Evolutionary conservation across 495 filamentous ascomycete genomes (phyloP).

Genomic region (Staphylotrichum tortipilum): DNA sequence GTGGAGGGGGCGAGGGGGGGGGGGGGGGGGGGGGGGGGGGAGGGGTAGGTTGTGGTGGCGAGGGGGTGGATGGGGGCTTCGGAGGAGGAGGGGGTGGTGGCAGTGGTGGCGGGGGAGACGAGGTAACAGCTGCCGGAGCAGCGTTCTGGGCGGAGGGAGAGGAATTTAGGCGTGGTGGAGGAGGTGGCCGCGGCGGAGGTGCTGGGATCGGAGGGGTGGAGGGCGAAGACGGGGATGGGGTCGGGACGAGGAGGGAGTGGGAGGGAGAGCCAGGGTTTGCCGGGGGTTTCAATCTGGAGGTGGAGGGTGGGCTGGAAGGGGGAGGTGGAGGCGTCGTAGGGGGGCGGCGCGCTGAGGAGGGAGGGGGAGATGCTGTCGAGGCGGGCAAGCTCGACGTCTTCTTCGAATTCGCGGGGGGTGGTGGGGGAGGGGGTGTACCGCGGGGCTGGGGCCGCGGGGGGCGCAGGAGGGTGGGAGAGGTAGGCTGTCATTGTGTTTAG

Average conservation of each 20-base stretch:
- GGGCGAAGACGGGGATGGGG: conserved; percentile 37
- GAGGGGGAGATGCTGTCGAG: conserved; percentile 5
- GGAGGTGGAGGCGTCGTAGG: background rate
- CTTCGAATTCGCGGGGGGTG: no score
- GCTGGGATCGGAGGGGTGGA: conserved; percentile 2
- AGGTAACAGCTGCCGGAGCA: conserved; percentile 37
- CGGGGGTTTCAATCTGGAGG: conserved; percentile 39
- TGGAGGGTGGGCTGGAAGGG: conserved; percentile 30
- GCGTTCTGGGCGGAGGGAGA: conserved; percentile 34
- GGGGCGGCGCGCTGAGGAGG: conserved; percentile 1
- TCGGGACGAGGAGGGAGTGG: conserved; percentile 35
- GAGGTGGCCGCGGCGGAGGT: background rate
- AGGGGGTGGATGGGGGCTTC: conserved; percentile 21
- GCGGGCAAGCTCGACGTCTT: conserved; percentile 11
- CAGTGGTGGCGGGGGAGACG: conserved; percentile 2
- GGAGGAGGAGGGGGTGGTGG: conserved; percentile 19
- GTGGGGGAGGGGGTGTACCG: background rate
- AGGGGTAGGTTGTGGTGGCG: conserved; percentile 41
- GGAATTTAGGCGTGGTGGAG: conserved; percentile 28
- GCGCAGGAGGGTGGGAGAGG: background rate
- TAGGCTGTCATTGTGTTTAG: background rate
- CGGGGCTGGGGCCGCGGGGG: background rate
- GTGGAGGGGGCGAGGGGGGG: conserved; percentile 12
- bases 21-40: conserved; percentile 31
- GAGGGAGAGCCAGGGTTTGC: conserved; percentile 35